phyloP scores from a whole-genome alignment of 1,284 basidiomycete genomes.

The Cryptococcus floricola region DNA sequence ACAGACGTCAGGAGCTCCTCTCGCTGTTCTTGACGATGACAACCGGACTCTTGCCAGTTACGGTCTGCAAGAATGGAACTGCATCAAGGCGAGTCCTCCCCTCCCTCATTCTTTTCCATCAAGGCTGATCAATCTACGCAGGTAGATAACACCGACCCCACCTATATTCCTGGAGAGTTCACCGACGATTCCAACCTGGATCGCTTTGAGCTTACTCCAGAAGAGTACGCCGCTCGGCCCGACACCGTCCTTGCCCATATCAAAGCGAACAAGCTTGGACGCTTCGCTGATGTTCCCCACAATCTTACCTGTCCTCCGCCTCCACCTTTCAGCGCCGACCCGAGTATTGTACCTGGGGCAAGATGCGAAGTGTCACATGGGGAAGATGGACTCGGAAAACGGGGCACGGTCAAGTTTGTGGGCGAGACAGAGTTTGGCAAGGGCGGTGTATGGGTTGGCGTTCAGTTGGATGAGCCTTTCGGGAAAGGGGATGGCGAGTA shows the following conservation, averaged over 20 bases:
- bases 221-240: conserved; percentile 75
- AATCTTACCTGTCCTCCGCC: conserved; percentile 25
- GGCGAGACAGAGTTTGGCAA: conserved; percentile 75
- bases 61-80: conserved; percentile 54
- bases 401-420: conserved; percentile 80
- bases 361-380: conserved; percentile 69
- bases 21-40: conserved; percentile 64
- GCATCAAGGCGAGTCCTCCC: conserved; percentile 62
- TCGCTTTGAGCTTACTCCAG: conserved; percentile 84
- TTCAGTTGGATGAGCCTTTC: conserved; percentile 93
- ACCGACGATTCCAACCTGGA: conserved; percentile 81
- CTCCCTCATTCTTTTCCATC: not conserved
- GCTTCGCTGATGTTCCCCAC: conserved; percentile 61
- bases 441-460: conserved; percentile 71
- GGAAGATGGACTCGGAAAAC: conserved; percentile 60
- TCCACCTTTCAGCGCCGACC: conserved; percentile 16
- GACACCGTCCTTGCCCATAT: conserved; percentile 91
- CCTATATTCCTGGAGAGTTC: conserved; percentile 56
- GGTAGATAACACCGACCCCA: conserved; percentile 75
- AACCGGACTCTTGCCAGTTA: conserved; percentile 67
- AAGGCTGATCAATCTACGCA: conserved; percentile 34
- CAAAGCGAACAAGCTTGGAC: conserved; percentile 79
- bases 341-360: conserved; percentile 55
- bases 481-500: conserved; percentile 94
- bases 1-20: conserved; percentile 45